Conservation (phyloP, 1,284 basidiomycete genomes). For the Exobasidium cylindrosporum region DNA sequence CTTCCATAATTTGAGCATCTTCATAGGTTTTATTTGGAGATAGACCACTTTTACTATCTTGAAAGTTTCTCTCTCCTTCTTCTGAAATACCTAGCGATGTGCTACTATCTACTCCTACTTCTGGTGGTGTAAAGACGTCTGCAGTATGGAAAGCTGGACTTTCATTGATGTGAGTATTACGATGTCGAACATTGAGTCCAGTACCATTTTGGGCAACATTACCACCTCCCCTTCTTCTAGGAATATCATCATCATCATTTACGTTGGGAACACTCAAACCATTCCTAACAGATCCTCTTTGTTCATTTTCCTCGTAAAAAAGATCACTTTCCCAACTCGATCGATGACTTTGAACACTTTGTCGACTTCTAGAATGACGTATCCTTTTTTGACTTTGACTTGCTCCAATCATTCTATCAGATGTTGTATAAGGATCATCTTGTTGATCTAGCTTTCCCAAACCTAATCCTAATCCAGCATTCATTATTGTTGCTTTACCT, state of each 20-base stretch:
- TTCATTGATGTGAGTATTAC: conserved; percentile 40
- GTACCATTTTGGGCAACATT: background rate
- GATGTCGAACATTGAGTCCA: conserved; percentile 30
- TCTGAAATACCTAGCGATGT: background rate
- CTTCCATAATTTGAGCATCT: conserved; percentile 14
- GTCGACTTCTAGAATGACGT: conserved; percentile 13
- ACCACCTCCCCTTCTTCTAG: conserved; percentile 24
- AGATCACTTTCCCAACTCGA: conserved; percentile 41
- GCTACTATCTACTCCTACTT: conserved; percentile 7
- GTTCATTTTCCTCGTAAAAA: conserved; percentile 26
- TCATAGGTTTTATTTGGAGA: background rate
- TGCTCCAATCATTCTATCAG: background rate
- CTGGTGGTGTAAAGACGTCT: conserved; percentile 27
- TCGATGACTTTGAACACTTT: conserved; percentile 17
- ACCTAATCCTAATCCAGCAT: conserved; percentile 3
- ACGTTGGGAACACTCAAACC: background rate
- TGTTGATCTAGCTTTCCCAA: conserved; percentile 15
- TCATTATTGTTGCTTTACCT: background rate
- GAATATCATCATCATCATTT: conserved; percentile 25
- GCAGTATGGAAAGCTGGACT: conserved; percentile 39
- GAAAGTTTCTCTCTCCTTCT: conserved; percentile 6
- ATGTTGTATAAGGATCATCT: conserved; percentile 1
- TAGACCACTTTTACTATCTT: background rate
- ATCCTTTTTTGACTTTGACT: background rate
- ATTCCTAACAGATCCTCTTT: background rate